Base-by-base conservation (phyloP, 768 basidiomycete genomes). In the Nidula microcarpa region DNA sequence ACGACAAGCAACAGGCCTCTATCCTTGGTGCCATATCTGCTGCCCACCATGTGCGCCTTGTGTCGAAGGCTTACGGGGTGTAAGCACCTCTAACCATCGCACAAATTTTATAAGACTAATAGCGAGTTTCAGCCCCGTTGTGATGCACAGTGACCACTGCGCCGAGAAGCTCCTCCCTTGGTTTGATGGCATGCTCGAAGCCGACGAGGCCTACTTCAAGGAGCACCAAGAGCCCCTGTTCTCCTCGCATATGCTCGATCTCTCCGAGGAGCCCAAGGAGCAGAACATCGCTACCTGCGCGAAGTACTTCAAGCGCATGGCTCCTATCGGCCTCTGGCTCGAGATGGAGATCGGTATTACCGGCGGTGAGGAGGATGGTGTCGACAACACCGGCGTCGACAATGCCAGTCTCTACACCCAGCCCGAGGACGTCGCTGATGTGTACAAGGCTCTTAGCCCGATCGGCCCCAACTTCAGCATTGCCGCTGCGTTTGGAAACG, bases 261-360 rank as follows among this genome's bases (percentile, higher is more conserved):
- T 98, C 60, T 97, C 94, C 39, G 96, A 98, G 65, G 88, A 91
- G 65, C 61, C 88, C 63, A 90, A 91, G 65, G 95, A 94, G 56
- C 81, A 97, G 64, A 99, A 98, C 79, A 99, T 98, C 68, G 86
- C 79, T 41, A 92, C 78, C 51, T 98, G 97, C 70, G 93, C 78
- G 54, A 83, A 93, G 68, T 99, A 99, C 81, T 96, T 98, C 74
- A 80, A 86, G 74, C 92, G 92, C 67, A 90, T 98, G 94, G 89
- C 91, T 3, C 84, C 87, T 57, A 71, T 98, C 65, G 89, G 91
- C 49, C 75, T 92, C 55, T 99, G 93, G 94, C 92, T 99, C 70
- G 97, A 99, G 82, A 99, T 99, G 97, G 97, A 99, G 75, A 99
- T 99, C 69, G 97, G 97, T 66, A 98, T 99, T 74, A 99, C 97